These are phyloP conservation scores for Mycena maculata DNA, from an alignment of 768 basidiomycete genomes.

Conservation along the genomic window DNA sequence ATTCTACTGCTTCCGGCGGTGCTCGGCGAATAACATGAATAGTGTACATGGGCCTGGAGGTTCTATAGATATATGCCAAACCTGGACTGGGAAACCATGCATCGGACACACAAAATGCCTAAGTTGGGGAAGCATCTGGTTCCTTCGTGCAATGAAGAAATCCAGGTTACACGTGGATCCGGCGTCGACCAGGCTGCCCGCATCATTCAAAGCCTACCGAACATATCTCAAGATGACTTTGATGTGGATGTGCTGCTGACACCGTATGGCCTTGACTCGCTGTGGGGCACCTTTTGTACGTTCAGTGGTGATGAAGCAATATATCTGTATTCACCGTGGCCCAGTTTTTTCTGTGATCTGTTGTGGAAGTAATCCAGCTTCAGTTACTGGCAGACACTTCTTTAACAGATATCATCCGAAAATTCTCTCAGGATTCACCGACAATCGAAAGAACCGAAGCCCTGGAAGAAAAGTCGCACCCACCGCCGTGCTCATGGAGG, in stretches of 20 bases:
- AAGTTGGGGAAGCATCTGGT: constrained; percentile 2
- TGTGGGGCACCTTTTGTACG: constrained; percentile 19
- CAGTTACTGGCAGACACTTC: constrained; percentile 17
- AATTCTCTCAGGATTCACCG: neutral
- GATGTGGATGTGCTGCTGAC: constrained; percentile 52
- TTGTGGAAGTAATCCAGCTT: constrained; percentile 11
- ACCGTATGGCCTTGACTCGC: constrained; percentile 45
- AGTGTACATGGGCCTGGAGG: neutral
- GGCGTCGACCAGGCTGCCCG: constrained; percentile 32
- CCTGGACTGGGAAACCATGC: neutral
- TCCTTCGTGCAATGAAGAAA: neutral
- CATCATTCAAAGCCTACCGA: constrained; percentile 34
- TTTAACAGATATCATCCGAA: neutral
- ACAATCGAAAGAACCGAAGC: neutral
- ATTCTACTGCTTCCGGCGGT: constrained; percentile 7
- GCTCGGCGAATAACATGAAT: constrained; percentile 10
- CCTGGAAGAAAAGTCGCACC: neutral
- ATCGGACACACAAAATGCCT: constrained; percentile 4
- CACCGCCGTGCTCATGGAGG: neutral
- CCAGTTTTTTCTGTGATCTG: constrained; percentile 10
- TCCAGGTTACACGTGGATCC: neutral
- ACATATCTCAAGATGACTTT: constrained; percentile 49
- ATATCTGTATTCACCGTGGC: neutral
- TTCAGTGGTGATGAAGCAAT: neutral
- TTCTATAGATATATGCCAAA: constrained; percentile 11